Base-by-base conservation (phyloP, 495 filamentous ascomycete species). In the Recurvomyces mirabilis region DNA sequence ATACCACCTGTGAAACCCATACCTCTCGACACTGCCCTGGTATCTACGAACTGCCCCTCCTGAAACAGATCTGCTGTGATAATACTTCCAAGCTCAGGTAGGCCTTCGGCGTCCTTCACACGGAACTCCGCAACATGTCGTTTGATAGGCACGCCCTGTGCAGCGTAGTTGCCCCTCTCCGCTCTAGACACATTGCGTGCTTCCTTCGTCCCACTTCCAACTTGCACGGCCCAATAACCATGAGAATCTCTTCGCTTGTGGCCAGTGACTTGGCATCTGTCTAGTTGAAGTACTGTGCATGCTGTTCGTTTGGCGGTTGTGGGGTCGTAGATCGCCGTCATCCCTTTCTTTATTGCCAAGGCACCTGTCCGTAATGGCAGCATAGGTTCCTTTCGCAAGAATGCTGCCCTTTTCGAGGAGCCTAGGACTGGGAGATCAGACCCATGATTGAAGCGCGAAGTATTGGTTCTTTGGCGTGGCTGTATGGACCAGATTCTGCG, bases 1-100 rank as follows among this genome's bases (percentile, higher is more conserved):
- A 98, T 98, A 44, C 86, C 91, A 72, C 91, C 91, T 4, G 82
- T 84, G 65, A 94, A 96, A 0, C 89, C 91, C 70, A 82, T 87
- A 23, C 91, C 91, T 58, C 79, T 75, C 37, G 75, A 78, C 56
- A 80, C 78, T 18, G 77, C 79, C 58, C 79, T 72, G 36, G 84
- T 76, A 69, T 98, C 91, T 14, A 98, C 80, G 60, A 73, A 93
- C 69, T 94, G 86, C 5, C 91, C 91, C 58, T 85, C 76, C 51
- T 77, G 68, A 65, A 95, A 95, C 82, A 88, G 93, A 48, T 81
- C 76, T 20, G 91, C 83, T 43, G 70, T 66, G 52, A 98, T 77
- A 53, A 69, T 64, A 54, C 79, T 65, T 24, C 89, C 88, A 24
- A 93, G 69, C 4, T 71, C 69, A 29, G 83, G 61, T 52, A 98